Evolutionary conservation across 1,139 yeast genomes (phyloP), one percentile per base, ranked within the genome.

Genomic region (Yamadazyma pseudoaaseri): DNA sequence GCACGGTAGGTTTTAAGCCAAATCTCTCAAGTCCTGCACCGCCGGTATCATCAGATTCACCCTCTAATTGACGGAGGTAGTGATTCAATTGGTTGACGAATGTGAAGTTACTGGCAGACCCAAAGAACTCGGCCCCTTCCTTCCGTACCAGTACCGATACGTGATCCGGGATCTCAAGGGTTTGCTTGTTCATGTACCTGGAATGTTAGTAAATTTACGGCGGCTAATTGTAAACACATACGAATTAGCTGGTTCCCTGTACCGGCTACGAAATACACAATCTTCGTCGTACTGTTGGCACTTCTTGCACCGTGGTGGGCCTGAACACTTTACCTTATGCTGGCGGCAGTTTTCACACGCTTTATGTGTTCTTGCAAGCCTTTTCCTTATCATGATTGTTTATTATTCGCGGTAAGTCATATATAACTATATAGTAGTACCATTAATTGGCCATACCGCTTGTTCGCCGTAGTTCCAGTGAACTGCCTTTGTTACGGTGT

Each of bases 401-500:
- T n/a, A n/a, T n/a, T n/a, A n/a, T n/a, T n/a, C n/a, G n/a, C n/a
- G n/a, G n/a, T n/a, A n/a, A n/a, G n/a, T n/a, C n/a, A n/a, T n/a
- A n/a, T n/a, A n/a, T n/a, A n/a, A n/a, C n/a, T n/a, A n/a, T n/a
- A n/a, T n/a, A n/a, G n/a, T n/a, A 10, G 21, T 18, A 18, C 48
- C 49, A 26, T 43, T 37, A 20, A 45, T 29, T 11, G 49, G 49
- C 49, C 49, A 45, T 6, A 24, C 25, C 11, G 36, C 25, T 20
- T 38, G 35, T 35, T 42, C 52, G n/a, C 79, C 79, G 47, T 73
- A 57, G 58, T 81, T 83, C 42, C 84, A 76, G 48, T 82, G 90
- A 35, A 86, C 75, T 14, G 94, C 82, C 67, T 87, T 87, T 39
- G 81, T 79, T 54, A 83, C 86, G 23, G 94, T 79, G 64, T 86